Conservation (phyloP, 148 eudicot species). For the Rhododendron molle region DNA sequence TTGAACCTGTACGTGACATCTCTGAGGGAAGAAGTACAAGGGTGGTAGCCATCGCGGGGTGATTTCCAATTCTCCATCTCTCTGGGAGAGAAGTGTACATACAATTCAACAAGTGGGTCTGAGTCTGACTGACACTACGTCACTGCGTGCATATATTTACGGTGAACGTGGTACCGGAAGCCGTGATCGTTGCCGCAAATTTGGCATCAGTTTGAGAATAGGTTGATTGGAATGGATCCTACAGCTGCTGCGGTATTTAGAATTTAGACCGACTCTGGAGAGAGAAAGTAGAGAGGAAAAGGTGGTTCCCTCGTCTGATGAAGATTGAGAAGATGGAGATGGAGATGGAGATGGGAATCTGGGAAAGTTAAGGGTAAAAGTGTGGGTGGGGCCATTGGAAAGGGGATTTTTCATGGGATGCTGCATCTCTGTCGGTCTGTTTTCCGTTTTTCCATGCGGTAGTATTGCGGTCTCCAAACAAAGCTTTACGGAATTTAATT, state of each 20-base stretch:
- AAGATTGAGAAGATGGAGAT: too few relatives aligned
- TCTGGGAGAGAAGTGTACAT: not conserved
- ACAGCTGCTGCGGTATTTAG: too few relatives aligned
- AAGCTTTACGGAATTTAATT: too few relatives aligned
- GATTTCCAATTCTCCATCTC: slow-evolving; percentile 17
- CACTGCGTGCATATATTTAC: not conserved
- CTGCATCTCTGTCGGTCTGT: not conserved
- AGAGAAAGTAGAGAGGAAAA: not conserved
- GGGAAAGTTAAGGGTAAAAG: not conserved
- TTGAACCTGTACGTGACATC: slow-evolving; percentile 43
- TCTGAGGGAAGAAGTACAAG: slow-evolving; percentile 37
- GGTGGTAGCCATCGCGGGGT: slow-evolving; percentile 15
- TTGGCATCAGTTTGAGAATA: not conserved
- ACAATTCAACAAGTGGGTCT: not conserved
- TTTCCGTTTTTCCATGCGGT: not conserved
- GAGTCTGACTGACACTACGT: not conserved
- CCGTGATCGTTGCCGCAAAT: not conserved
- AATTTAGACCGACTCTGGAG: not conserved
- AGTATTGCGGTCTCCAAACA: too few relatives aligned
- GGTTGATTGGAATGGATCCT: not conserved
- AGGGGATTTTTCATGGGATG: not conserved
- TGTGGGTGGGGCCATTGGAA: not conserved
- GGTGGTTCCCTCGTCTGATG: not conserved
- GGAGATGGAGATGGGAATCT: not conserved
- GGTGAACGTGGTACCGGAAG: not conserved